Percentiles rank a stretch among this genome's conserved stretches.
Evolutionary conservation across 768 basidiomycete genomes (phyloP).

Genomic region (Imleria badia): DNA sequence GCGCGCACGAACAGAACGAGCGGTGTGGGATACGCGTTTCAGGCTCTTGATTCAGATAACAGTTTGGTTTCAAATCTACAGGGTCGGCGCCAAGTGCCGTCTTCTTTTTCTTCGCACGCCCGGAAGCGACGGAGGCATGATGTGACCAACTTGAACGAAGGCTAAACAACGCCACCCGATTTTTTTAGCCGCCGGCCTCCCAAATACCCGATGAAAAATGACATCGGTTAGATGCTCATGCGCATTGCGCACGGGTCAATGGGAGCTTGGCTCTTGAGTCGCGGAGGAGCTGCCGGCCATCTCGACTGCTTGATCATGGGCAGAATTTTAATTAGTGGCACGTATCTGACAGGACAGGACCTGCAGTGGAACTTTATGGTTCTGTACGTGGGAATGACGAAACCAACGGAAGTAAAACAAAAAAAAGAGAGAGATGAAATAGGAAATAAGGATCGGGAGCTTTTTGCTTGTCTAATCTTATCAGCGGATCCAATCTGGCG

Average conservation of each 20-base stretch:
- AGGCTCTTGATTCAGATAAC: slow-evolving; percentile 5
- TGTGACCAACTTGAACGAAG: neutral
- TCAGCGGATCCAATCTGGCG: slow-evolving; percentile 19
- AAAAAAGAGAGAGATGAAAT: slow-evolving; percentile 14
- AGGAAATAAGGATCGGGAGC: slow-evolving; percentile 9
- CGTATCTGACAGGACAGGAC: neutral
- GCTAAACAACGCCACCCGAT: neutral
- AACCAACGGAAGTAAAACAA: slow-evolving; percentile 11
- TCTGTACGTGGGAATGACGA: slow-evolving; percentile 11
- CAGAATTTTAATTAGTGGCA: slow-evolving; percentile 3
- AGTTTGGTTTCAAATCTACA: slow-evolving; percentile 19
- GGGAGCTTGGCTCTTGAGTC: neutral
- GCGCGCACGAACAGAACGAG: neutral
- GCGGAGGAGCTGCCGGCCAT: neutral
- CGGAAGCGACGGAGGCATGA: slow-evolving; percentile 25
- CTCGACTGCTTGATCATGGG: slow-evolving; percentile 1
- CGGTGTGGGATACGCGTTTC: slow-evolving; percentile 15
- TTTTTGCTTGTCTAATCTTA: slow-evolving; percentile 31
- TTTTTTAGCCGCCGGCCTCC: neutral
- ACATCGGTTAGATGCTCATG: neutral
- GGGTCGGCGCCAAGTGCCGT: neutral
- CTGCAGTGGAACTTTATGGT: slow-evolving; percentile 3
- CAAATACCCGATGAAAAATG: neutral
- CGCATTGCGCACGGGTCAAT: neutral
- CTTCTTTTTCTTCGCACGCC: slow-evolving; percentile 3